Evolutionary conservation across 306 rosid genomes (phyloP).

Genomic region (Clitoria ternatea): DNA sequence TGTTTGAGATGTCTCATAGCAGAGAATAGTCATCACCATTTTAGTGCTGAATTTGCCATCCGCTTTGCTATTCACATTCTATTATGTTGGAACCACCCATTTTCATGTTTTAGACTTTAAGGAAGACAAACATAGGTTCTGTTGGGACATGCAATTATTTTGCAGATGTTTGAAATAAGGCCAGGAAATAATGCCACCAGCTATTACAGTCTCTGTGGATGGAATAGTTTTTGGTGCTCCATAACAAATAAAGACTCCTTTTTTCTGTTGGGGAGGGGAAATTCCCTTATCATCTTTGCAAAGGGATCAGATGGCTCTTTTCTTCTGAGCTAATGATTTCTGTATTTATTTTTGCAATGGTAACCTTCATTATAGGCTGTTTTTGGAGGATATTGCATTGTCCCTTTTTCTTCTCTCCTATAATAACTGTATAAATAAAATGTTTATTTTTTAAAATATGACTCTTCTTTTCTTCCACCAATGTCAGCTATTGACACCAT

Average conservation of each 20-base stretch:
- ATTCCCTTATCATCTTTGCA: not conserved
- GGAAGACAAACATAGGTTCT: not conserved
- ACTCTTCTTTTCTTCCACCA: not conserved
- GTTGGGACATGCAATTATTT: not conserved
- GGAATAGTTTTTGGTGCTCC: not conserved
- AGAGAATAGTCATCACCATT: not conserved
- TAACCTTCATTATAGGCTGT: not conserved
- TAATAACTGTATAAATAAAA: not conserved
- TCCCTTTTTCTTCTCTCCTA: not conserved
- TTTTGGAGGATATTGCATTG: not conserved
- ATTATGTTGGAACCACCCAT: not conserved
- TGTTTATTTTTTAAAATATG: slow-evolving; percentile 1
- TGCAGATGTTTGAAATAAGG: not conserved
- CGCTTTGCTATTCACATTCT: not conserved
- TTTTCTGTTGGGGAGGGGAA: not conserved
- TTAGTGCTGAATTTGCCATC: not conserved
- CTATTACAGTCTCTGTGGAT: not conserved
- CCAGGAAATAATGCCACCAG: not conserved
- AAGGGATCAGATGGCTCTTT: not conserved
- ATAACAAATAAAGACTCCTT: not conserved
- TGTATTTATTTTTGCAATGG: not conserved
- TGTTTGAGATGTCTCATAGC: not conserved
- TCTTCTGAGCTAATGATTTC: not conserved
- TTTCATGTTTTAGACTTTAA: not conserved
- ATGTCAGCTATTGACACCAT: slow-evolving; percentile 7